Percentiles rank a stretch among this genome's conserved stretches.
These are phyloP conservation scores for Reticulomyxa filosa DNA, from an alignment of 78 protist species.

Conservation along the genomic window DNA sequence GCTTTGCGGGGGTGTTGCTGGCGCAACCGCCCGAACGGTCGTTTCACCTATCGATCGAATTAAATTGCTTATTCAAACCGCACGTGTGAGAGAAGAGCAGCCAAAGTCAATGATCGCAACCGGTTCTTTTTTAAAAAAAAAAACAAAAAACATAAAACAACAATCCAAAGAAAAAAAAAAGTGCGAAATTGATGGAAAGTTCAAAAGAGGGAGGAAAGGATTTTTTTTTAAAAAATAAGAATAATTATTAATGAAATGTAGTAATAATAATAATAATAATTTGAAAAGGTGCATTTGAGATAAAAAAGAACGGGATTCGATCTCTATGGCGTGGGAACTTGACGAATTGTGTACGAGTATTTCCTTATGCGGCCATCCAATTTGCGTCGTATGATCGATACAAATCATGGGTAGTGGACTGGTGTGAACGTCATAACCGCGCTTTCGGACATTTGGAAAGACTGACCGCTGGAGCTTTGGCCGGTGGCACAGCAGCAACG, in stretches of 20 bases:
- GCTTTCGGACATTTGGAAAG: neutral
- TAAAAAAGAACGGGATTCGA: neutral
- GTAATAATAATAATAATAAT: no score
- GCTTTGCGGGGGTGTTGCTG: neutral
- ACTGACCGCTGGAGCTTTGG: neutral
- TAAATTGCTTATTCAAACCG: neutral
- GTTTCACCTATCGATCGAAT: neutral
- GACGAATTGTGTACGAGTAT: neutral
- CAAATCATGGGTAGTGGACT: neutral
- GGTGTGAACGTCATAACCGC: neutral
- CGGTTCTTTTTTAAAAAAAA: no score
- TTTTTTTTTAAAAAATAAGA: neutral
- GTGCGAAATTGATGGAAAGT: no score
- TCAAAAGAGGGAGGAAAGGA: no score
- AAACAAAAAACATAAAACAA: no score
- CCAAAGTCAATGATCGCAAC: no score
- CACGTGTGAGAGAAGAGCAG: no score
- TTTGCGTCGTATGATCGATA: constrained; percentile 6
- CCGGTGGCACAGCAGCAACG: neutral
- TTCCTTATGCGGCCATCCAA: neutral
- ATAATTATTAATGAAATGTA: neutral
- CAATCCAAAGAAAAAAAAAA: no score
- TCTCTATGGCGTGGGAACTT: constrained; percentile 7
- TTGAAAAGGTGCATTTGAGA: no score
- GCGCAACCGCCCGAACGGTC: constrained; percentile 1